Evolutionary conservation across 768 basidiomycete genomes (phyloP), one percentile per base, ranked within the genome.

Genomic region (Tulasnella sp.): DNA sequence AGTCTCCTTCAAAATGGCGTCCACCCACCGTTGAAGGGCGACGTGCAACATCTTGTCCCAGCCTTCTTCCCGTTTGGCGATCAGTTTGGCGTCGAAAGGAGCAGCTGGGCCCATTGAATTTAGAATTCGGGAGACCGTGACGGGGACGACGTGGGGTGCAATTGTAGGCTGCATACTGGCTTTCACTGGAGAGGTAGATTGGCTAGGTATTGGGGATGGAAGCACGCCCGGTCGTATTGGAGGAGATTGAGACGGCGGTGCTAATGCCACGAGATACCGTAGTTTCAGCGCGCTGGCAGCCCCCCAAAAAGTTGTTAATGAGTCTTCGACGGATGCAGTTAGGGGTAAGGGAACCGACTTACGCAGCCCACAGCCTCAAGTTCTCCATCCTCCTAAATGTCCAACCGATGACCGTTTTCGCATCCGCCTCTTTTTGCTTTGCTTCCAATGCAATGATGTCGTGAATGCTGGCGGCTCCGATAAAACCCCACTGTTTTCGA

Each of bases 381-480:
- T 97, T 97, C 84, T 97, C 96, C 1, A 91, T 93, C 78, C 95
- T 86, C 80, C 96, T 87, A 84, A 95, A 97, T 27, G 95, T 95
- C 92, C 94, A 95, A 0, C 92, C 90, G 7, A 81, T 82, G 85
- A 88, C 90, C 7, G 84, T 84, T 71, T 89, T 88, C 36, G 78
- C 83, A 10, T 84, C 84, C 36, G 31, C 24, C 46, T 71, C 58
- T 86, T 36, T 82, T 83, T 0, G 81, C 82, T 31, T 84, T 85
- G 85, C 86, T 83, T 94, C 93, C 21, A 94, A 88, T 3, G 89
- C 87, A 27, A 91, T 84, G 71, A 97, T 91, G 82, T 95, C 94
- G 82, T 97, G 96, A 24, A 97, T 90, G 2, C 91, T 89, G 79
- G 92, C 91, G 68, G 88, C 85, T 80, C 89, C 93, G 79, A 97